Evolutionary conservation across 192 early-diverging fungal genomes (phyloP).

Genomic region (Umbelopsis sp.): DNA sequence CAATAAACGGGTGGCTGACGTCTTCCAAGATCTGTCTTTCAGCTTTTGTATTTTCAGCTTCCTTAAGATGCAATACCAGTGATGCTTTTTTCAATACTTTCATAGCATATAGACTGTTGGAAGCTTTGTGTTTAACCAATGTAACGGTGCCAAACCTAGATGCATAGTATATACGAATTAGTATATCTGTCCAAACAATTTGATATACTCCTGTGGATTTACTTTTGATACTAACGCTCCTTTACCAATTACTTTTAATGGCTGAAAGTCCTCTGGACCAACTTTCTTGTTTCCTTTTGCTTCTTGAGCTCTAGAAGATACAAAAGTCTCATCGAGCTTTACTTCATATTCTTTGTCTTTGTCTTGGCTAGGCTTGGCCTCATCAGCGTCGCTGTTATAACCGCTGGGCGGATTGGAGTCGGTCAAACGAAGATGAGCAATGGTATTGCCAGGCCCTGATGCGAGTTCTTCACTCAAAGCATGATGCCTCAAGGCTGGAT

Average conservation of each 20-base stretch:
- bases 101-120: conserved; percentile 78
- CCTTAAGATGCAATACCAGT: conserved; percentile 79
- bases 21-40: conserved; percentile 88
- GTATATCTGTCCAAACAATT: neutral
- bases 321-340: conserved; percentile 44
- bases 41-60: conserved; percentile 81
- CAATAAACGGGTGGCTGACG: conserved; percentile 89
- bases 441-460: conserved; percentile 20
- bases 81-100: conserved; percentile 92
- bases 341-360: conserved; percentile 51
- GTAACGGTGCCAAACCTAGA: conserved; percentile 82
- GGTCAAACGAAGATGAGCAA: conserved; percentile 26
- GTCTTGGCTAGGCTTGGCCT: conserved; percentile 15
- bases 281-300: conserved; percentile 45
- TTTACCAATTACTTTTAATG: conserved; percentile 53
- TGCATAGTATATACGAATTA: neutral
- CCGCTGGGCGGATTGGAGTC: conserved; percentile 13
- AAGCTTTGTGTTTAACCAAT: conserved; percentile 72
- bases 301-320: conserved; percentile 41
- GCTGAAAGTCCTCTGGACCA: conserved; percentile 51
- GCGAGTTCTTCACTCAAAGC: conserved; percentile 37
- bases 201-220: neutral
- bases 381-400: conserved; percentile 30
- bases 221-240: conserved; percentile 50
- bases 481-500: conserved; percentile 38